Evolutionary conservation across 192 early-diverging fungal species (phyloP).

Genomic region (Linnemannia hyalina): DNA sequence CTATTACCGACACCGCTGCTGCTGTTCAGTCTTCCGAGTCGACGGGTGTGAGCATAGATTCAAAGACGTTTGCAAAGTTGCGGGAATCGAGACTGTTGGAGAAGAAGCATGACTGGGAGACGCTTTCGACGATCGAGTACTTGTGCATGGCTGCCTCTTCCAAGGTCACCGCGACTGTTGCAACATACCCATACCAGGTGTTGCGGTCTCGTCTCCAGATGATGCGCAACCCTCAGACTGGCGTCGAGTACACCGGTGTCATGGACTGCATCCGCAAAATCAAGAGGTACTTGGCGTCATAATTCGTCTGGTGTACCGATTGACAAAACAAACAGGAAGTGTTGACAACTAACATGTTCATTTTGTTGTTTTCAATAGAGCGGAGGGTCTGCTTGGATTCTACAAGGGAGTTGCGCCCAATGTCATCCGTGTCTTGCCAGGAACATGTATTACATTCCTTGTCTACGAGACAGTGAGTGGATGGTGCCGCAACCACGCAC

Average conservation of each 20-base stretch:
- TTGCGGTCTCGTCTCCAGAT: constrained; percentile 88
- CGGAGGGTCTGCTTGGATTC: constrained; percentile 86
- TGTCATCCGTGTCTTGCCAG: constrained; percentile 90
- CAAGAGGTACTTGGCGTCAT: constrained; percentile 46
- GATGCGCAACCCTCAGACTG: constrained; percentile 60
- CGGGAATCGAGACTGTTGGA: constrained; percentile 39
- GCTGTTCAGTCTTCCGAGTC: not conserved
- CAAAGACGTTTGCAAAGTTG: constrained; percentile 40
- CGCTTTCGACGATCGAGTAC: constrained; percentile 76
- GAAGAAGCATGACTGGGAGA: constrained; percentile 52
- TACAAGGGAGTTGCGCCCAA: constrained; percentile 95
- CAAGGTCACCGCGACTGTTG: constrained; percentile 88
- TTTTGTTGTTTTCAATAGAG: constrained; percentile 39
- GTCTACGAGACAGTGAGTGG: constrained; percentile 88
- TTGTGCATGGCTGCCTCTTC: constrained; percentile 87
- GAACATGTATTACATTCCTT: constrained; percentile 96
- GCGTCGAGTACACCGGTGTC: constrained; percentile 77
- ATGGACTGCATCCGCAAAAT: constrained; percentile 80
- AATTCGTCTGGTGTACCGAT: not conserved
- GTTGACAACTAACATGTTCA: not conserved
- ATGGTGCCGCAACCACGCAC: constrained; percentile 71
- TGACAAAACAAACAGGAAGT: not conserved
- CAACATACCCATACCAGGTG: constrained; percentile 96
- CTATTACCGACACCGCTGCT: not conserved
- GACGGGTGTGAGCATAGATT: constrained; percentile 30